These are phyloP conservation scores for Tuber umbilicatum DNA, from an alignment of 495 filamentous ascomycete species.

Conservation along the genomic window DNA sequence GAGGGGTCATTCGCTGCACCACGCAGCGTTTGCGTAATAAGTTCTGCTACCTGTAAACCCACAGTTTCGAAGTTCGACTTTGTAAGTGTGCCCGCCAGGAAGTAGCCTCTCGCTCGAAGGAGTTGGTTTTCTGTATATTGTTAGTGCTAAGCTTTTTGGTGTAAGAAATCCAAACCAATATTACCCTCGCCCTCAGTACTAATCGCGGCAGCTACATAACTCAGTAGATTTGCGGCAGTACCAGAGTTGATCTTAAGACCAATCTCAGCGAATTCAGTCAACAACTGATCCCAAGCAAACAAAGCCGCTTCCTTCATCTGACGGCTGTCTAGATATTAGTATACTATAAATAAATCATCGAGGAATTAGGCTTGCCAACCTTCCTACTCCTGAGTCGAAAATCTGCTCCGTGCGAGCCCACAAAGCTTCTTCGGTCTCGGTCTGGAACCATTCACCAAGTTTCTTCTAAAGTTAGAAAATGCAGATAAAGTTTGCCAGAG, in stretches of 20 bases:
- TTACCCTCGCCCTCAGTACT: constrained; percentile 51
- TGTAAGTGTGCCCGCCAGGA: constrained; percentile 68
- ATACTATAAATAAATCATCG: not conserved
- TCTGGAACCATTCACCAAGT: constrained; percentile 79
- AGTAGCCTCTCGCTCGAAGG: constrained; percentile 74
- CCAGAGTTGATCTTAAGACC: constrained; percentile 59
- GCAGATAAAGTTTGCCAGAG: not conserved
- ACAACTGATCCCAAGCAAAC: constrained; percentile 70
- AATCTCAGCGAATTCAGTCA: constrained; percentile 73
- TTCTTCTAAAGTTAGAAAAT: constrained; percentile 47
- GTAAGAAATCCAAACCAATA: constrained; percentile 21
- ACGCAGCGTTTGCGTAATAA: constrained; percentile 69
- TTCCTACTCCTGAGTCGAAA: constrained; percentile 29
- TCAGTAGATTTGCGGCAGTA: constrained; percentile 62
- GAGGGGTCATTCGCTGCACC: constrained; percentile 66
- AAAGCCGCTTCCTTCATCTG: constrained; percentile 66
- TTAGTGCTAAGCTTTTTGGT: constrained; percentile 1
- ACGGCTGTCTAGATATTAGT: constrained; percentile 15
- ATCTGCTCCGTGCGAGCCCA: constrained; percentile 38
- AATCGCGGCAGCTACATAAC: constrained; percentile 72
- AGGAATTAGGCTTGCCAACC: constrained; percentile 8
- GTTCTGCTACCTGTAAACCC: constrained; percentile 52
- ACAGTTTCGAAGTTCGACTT: constrained; percentile 52
- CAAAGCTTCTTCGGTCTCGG: constrained; percentile 38
- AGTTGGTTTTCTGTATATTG: constrained; percentile 50